Base-by-base conservation (phyloP, 768 basidiomycete genomes). In the Mycena metata region DNA sequence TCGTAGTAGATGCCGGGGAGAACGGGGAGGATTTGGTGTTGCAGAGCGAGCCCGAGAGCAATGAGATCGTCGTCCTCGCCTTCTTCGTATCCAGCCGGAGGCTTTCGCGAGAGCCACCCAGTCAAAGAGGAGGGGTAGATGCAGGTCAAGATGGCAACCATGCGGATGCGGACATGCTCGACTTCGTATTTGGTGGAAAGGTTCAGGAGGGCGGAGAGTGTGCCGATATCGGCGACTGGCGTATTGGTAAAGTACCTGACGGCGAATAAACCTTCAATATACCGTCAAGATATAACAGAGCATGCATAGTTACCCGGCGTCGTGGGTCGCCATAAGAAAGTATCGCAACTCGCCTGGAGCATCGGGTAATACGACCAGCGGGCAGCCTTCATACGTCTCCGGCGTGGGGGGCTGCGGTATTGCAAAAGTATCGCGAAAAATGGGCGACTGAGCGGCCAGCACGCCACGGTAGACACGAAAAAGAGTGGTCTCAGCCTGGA, bases 391-490 rank as follows among this genome's bases (percentile, higher is more conserved):
- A 47, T 57, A 65, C 19, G 9, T 33, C 1, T 56, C 46, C 35
- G 47, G 30, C 4, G n/a, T 17, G 11, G 46, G 15, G 1, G 63
- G 64, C 47, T 65, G 64, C 7, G 64, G 64, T 8, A 65, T 65
- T 1, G 55, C 46, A 21, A 65, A 65, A 3, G 39, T 58, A 19
- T 65, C 55, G 39, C 49, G 35, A 43, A 65, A 65, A n/a, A 65
- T 58, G 26, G 56, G 39, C 15, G 64, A 65, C 30, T 58, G 64
- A 1, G 64, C 55, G 8, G 56, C 46, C 39, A 65, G n/a, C 21
- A 64, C 39, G 11, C 62, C 62, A 19, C 62, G 62, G 15, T 65
- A 65, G 12, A 58, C 64, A 1, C 64, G 64, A 35, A 65, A 65
- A 2, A 65, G 46, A 2, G 56, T 58, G 13, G 19, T 41, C 10